Percentiles rank a stretch among this genome's conserved stretches.
phyloP scores from a whole-genome alignment of 805 yeast genomes.

The Kregervanrija delftensis region DNA sequence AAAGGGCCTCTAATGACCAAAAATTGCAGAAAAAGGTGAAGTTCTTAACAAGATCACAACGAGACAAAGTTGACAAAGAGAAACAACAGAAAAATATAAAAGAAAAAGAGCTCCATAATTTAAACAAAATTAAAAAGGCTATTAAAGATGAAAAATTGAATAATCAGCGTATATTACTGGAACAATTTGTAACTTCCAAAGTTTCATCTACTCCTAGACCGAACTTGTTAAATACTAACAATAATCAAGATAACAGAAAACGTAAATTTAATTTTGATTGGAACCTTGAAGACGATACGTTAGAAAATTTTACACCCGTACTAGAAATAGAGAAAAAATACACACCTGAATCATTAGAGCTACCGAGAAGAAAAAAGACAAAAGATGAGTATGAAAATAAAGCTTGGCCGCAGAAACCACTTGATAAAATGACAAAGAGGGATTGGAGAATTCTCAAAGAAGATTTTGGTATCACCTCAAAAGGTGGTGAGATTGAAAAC shows the following conservation, averaged over 20 bases:
- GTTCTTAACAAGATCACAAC: conserved; percentile 41
- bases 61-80: conserved; percentile 30
- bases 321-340: conserved; percentile 23
- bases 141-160: too few relatives aligned
- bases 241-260: conserved; percentile 6
- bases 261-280: conserved; percentile 60
- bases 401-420: conserved; percentile 67
- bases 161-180: too few relatives aligned
- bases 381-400: conserved; percentile 7
- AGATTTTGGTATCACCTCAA: conserved; percentile 61
- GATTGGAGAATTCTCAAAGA: conserved; percentile 89
- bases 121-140: background rate
- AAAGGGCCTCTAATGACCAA: conserved; percentile 23
- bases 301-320: conserved; percentile 34
- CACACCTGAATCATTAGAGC: conserved; percentile 15
- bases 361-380: conserved; percentile 5
- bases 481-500: conserved; percentile 39
- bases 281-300: conserved; percentile 64
- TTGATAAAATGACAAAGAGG: conserved; percentile 61
- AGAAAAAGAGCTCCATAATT: background rate
- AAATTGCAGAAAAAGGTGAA: conserved; percentile 8
- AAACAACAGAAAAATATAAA: conserved; percentile 6
- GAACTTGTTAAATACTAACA: background rate
- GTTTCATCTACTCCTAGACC: too few relatives aligned
- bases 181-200: too few relatives aligned